Conservation (phyloP, 1,284 basidiomycete species). For the Boletus subluridellus region DNA sequence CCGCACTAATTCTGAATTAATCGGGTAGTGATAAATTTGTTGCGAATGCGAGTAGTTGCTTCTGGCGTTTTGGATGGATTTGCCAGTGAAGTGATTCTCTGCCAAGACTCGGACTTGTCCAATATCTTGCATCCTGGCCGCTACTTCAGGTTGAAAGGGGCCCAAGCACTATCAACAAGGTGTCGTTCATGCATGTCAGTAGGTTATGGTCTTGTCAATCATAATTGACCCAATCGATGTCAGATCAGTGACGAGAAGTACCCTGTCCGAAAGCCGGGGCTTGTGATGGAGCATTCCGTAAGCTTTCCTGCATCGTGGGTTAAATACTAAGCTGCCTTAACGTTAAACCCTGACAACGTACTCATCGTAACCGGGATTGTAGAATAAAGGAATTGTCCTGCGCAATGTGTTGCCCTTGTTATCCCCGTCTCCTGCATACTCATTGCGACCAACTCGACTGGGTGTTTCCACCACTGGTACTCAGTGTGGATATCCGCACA, state of each 20-base stretch:
- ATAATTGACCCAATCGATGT: not conserved
- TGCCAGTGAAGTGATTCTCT: too few relatives aligned
- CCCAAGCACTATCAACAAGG: not conserved
- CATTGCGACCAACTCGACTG: slow-evolving; percentile 8
- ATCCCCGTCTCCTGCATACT: slow-evolving; percentile 4
- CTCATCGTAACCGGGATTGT: slow-evolving; percentile 15
- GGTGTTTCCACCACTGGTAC: slow-evolving; percentile 3
- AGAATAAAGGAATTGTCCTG: slow-evolving; percentile 16
- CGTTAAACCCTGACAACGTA: slow-evolving; percentile 21
- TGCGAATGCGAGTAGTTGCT: not conserved
- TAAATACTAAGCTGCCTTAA: not conserved
- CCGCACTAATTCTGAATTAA: not conserved
- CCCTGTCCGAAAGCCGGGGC: not conserved
- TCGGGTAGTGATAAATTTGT: not conserved
- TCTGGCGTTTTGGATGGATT: not conserved
- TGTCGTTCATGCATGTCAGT: not conserved
- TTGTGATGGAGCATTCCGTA: slow-evolving; percentile 6
- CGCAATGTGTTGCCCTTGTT: slow-evolving; percentile 2
- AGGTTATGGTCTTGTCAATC: not conserved
- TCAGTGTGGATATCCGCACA: slow-evolving; percentile 11
- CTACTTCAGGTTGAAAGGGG: not conserved
- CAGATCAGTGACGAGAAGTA: not conserved
- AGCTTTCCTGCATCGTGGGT: not conserved
- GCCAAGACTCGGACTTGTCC: not conserved
- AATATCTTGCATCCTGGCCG: not conserved